These are phyloP conservation scores for Botrytis aclada DNA, from an alignment of 2,329 filamentous ascomycete genomes.

Conservation along the genomic window DNA sequence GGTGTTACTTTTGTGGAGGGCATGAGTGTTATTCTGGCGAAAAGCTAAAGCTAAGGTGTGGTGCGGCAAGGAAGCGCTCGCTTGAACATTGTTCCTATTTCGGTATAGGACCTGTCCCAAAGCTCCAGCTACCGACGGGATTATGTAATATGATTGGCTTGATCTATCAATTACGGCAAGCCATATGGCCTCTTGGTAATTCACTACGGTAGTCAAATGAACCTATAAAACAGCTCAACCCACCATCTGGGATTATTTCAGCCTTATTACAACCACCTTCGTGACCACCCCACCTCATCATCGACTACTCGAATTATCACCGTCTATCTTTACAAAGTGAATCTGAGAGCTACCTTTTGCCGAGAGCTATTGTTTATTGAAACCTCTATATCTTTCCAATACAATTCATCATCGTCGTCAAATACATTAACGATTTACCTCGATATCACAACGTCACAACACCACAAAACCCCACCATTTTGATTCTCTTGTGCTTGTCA, in stretches of 20 bases:
- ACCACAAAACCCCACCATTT: background rate
- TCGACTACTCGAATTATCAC: background rate
- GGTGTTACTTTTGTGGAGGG: background rate
- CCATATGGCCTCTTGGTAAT: no score
- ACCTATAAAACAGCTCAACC: background rate
- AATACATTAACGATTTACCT: no score
- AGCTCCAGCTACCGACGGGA: background rate
- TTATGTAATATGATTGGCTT: background rate
- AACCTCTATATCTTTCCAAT: background rate
- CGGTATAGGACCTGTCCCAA: background rate
- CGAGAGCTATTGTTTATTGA: background rate
- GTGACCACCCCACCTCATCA: background rate
- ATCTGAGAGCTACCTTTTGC: background rate
- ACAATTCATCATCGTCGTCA: background rate
- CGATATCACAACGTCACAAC: background rate
- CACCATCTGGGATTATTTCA: background rate
- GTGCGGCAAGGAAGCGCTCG: conserved; percentile 19
- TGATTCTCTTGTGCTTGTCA: background rate
- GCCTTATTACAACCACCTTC: background rate
- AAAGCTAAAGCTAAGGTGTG: conserved; percentile 14
- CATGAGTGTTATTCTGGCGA: conserved; percentile 18
- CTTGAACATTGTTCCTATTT: background rate
- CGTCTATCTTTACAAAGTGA: background rate
- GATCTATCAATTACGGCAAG: background rate
- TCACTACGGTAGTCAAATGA: background rate